phyloP scores from a whole-genome alignment of 73 alveolate genomes.

The Tetrahymena malaccensis region DNA sequence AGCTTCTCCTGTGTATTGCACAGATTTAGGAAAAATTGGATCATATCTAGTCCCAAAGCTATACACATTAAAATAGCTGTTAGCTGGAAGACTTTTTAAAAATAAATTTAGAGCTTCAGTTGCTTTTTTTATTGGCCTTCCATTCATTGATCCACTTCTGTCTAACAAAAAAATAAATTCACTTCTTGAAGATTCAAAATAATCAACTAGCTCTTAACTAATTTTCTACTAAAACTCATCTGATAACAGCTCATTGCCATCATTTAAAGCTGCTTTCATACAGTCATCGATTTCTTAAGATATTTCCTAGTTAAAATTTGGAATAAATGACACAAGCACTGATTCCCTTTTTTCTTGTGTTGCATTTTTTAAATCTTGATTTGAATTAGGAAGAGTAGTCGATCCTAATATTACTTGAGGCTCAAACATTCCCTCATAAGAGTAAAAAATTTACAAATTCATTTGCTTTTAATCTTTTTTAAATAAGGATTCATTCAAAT shows the following conservation, averaged over 20 bases:
- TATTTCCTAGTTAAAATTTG: conserved; percentile 7
- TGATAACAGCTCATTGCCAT: not conserved
- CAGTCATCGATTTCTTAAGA: conserved; percentile 1
- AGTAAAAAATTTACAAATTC: not conserved
- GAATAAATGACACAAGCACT: conserved; percentile 20
- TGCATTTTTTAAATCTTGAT: not conserved
- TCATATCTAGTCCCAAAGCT: conserved; percentile 57
- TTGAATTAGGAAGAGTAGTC: not conserved
- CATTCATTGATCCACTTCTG: conserved; percentile 82
- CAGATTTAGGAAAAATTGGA: conserved; percentile 42
- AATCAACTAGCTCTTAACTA: not conserved
- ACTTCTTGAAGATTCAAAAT: conserved; percentile 15
- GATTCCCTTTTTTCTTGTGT: not conserved
- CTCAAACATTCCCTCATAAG: not conserved
- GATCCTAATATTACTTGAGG: not conserved
- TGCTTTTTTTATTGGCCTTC: conserved; percentile 56
- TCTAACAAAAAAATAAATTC: conserved; percentile 68
- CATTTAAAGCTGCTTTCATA: not conserved
- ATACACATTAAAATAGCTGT: conserved; percentile 56
- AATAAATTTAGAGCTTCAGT: conserved; percentile 64
- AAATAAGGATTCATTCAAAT: not conserved
- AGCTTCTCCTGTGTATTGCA: conserved; percentile 40
- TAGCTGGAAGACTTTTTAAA: conserved; percentile 60
- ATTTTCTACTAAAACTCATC: not conserved
- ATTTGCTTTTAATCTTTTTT: not conserved